phyloP scores from a whole-genome alignment of 352 stramenopile species.

The Poterioochromonas sp. region DNA sequence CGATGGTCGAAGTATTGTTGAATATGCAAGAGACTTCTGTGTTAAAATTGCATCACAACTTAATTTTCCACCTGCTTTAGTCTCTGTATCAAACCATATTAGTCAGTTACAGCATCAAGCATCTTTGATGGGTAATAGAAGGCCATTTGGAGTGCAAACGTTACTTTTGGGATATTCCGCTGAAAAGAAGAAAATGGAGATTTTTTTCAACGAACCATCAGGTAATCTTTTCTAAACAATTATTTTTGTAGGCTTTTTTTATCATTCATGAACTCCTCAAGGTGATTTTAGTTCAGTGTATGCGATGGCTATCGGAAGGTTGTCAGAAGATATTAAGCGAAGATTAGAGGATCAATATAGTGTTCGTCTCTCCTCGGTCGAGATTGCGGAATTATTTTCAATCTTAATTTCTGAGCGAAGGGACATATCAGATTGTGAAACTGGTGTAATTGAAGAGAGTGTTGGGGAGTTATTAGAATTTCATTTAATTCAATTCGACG shows the following conservation, averaged over 20 bases:
- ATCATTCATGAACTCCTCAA: too few species aligned
- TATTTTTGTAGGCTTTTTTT: not conserved
- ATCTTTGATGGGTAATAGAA: not conserved
- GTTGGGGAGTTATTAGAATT: too few species aligned
- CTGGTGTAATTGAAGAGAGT: too few species aligned
- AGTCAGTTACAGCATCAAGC: not conserved
- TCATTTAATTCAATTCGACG: too few species aligned
- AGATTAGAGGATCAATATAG: too few species aligned
- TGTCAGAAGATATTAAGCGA: too few species aligned
- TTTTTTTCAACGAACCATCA: not conserved
- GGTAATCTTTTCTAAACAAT: not conserved
- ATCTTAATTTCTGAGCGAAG: too few species aligned
- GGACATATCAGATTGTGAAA: too few species aligned
- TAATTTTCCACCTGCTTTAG: not conserved
- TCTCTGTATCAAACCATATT: not conserved
- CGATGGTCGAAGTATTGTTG: not conserved
- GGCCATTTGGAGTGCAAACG: not conserved
- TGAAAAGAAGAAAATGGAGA: not conserved
- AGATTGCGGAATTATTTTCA: too few species aligned
- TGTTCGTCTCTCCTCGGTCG: too few species aligned
- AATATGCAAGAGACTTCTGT: not conserved
- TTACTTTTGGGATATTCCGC: not conserved
- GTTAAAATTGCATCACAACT: not conserved
- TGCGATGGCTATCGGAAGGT: too few species aligned
- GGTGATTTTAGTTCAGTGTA: too few species aligned